Conservation (phyloP, 257 asterid genomes). For the Lavandula angustifolia region DNA sequence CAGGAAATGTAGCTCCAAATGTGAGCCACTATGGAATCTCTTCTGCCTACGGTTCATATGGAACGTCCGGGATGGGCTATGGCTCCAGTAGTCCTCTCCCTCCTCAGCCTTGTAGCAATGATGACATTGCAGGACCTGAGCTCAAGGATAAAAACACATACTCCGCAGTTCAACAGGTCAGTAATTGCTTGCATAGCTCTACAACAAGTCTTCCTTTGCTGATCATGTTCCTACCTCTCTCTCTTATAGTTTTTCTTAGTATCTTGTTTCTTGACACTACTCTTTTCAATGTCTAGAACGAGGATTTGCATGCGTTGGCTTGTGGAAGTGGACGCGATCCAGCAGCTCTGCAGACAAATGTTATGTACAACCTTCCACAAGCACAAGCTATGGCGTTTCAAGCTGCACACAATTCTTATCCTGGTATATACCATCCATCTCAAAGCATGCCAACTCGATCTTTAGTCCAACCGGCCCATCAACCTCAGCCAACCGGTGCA, state of each 20-base stretch:
- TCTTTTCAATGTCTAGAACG: slow-evolving; percentile 40
- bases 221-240: neutral
- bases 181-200: slow-evolving; percentile 16
- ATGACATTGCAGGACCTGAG: slow-evolving; percentile 46
- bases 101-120: slow-evolving; percentile 41
- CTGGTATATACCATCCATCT: slow-evolving; percentile 44
- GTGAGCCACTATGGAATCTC: slow-evolving; percentile 49
- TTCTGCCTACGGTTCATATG: slow-evolving; percentile 48
- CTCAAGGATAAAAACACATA: slow-evolving; percentile 46
- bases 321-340: slow-evolving; percentile 32
- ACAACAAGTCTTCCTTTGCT: neutral
- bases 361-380: slow-evolving; percentile 52
- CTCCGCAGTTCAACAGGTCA: slow-evolving; percentile 50
- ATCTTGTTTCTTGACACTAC: neutral
- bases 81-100: slow-evolving; percentile 40
- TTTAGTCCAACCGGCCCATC: slow-evolving; percentile 34
- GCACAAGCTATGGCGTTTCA: slow-evolving; percentile 46
- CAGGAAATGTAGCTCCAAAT: slow-evolving; percentile 44
- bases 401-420: slow-evolving; percentile 42
- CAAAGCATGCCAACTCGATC: slow-evolving; percentile 42
- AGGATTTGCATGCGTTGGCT: slow-evolving; percentile 43
- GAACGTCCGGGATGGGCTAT: slow-evolving; percentile 46
- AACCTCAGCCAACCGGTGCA: slow-evolving; percentile 47
- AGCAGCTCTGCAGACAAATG: slow-evolving; percentile 47
- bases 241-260: neutral